Base-by-base conservation (phyloP, 352 stramenopile species). In the Phytophthora litchii region DNA sequence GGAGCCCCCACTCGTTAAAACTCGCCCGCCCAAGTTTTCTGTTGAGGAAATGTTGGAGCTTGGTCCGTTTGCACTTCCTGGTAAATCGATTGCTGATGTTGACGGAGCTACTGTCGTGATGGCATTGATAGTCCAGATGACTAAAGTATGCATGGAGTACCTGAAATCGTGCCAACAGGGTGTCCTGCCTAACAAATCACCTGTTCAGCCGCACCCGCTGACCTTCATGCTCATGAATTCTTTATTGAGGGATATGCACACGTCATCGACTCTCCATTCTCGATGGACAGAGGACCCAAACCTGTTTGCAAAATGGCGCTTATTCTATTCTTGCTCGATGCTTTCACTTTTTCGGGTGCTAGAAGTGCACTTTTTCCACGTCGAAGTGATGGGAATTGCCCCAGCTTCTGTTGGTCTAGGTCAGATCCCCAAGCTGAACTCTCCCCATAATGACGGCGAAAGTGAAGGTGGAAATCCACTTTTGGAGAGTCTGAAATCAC, bases 151-250 rank as follows among this genome's bases (percentile, higher is more conserved):
- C 49, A 64, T 91, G 46, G 68, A 88, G 32, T 95, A 92, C 57
- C 51, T 95, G 9, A 76, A 85, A 50, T 88, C 81, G 20, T 91
- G 83, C 50, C 72, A 74, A 19, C 80, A 80, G 17, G 80, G 81
- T 17, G 59, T 91, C 32, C 65, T 95, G 8, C 80, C 80, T 2
- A 89, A 73, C 58, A 78, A 65, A 44, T 86, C 68, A 43, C 62
- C 78, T 25, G 70, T 96, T 41, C 80, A 92, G 41, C 86, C 83
- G 2, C 87, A 96, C 41, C 88, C 87, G 10, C 65, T 96, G 35
- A 91, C 80, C 4, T 96, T 96, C 54, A 92, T 96, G 72, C 64
- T 96, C 9, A 68, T 96, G 49, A 92, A 95, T 52, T 94, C 87
- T 13, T 65, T 96, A 49, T 59, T 95, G 36, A 67, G 55, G 9